Base-by-base conservation (phyloP, 2,329 filamentous ascomycete species). In the Daldinia sp. region DNA sequence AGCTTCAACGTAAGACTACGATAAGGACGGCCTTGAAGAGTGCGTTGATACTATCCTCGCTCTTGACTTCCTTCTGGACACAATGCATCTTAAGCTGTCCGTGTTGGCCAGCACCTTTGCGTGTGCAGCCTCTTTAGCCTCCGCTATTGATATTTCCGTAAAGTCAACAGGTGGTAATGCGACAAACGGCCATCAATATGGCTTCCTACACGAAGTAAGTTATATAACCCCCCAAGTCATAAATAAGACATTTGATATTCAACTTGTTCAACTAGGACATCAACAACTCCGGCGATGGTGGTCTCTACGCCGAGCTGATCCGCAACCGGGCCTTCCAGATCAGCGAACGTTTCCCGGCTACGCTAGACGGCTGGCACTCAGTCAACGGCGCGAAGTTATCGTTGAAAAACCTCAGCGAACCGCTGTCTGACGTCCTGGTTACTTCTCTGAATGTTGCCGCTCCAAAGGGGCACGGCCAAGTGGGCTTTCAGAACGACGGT, bases 291-390 rank as follows among this genome's bases (percentile, higher is more conserved):
- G 90, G 90, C 2, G 91, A 93, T 74, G 90, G 91, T 23, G 91
- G 90, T 4, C 87, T 93, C 69, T 93, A 93, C 75, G 90, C 88
- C 55, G 90, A 93, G 75, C 78, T 93, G 63, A 86, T 93, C 63
- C 86, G 85, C 58, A 93, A 93, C 78, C 86, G 90, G 55, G 91
- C 90, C 10, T 92, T 93, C 74, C 91, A 93, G 77, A 81, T 81
- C 60, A 83, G 81, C 66, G 78, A 80, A 20, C 72, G 74, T 15
- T 83, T 78, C 67, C 82, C 82, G 3, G 78, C 80, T 42, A 81
- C 80, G 3, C 79, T 88, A 2, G 78, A 79, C n/a, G 82, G 78
- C 15, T 87, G 84, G 83, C 77, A 76, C 15, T 69, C 83, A 1
- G 69, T 86, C 55, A 82, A 82, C 57, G 79, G 77, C 30, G 82